These are phyloP conservation scores for Globisporangium cylindrosporum DNA, from an alignment of 352 stramenopile genomes.

Conservation along the genomic window DNA sequence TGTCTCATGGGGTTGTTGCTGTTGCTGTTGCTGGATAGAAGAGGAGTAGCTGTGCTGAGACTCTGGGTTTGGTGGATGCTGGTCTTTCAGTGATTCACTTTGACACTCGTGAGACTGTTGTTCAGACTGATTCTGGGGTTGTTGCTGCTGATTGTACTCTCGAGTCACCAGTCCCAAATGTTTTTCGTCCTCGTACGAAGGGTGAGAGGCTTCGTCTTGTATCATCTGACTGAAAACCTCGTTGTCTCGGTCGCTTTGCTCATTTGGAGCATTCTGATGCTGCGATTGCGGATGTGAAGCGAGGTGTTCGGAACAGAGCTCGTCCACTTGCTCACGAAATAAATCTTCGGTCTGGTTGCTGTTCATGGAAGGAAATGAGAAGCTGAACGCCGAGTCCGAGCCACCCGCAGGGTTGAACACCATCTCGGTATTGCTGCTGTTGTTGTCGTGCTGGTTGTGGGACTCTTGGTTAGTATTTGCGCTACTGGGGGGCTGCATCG, in stretches of 20 bases:
- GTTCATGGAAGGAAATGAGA: slow-evolving; percentile 20
- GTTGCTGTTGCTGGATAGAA: neutral
- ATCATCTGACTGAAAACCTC: neutral
- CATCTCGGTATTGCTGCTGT: slow-evolving; percentile 16
- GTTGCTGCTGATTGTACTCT: neutral
- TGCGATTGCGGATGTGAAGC: neutral
- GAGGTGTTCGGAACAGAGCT: neutral
- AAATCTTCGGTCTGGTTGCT: slow-evolving; percentile 5
- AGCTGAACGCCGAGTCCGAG: slow-evolving; percentile 24
- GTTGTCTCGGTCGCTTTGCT: neutral
- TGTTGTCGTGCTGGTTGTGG: neutral
- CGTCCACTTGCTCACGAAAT: neutral
- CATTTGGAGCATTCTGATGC: neutral
- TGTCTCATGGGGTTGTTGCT: neutral
- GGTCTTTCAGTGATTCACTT: neutral
- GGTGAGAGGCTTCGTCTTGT: neutral
- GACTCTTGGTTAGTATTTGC: neutral
- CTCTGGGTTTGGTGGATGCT: neutral
- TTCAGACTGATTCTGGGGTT: neutral
- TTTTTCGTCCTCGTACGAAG: no score
- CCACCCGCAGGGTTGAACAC: slow-evolving; percentile 8
- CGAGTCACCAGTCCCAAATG: neutral
- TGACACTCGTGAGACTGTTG: neutral
- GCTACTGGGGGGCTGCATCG: neutral
- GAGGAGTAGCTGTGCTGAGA: neutral